Evolutionary conservation across 2,329 filamentous ascomycete genomes (phyloP).

Genomic region (Elsinoe fawcettii): DNA sequence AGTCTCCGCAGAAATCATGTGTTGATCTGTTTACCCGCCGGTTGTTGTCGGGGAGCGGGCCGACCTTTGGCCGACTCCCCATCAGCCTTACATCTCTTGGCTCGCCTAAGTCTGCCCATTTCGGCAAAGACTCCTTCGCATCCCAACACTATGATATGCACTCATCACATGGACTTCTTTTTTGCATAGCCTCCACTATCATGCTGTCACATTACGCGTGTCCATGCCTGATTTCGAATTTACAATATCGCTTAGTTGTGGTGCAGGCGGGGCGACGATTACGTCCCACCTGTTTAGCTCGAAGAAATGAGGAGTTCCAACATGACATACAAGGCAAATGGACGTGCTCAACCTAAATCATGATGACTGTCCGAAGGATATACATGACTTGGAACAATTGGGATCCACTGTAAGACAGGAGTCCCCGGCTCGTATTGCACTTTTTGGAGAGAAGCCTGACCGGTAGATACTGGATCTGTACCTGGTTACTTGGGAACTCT

Average conservation of each 20-base stretch:
- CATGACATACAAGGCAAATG: neutral
- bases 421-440: neutral
- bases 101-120: conserved; percentile 1
- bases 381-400: neutral
- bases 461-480: neutral
- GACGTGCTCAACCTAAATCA: neutral
- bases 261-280: neutral
- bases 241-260: neutral
- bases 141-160: neutral
- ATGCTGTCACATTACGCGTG: neutral
- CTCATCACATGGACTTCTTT: neutral
- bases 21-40: conserved; percentile 14
- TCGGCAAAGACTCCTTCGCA: neutral
- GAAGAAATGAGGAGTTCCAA: neutral
- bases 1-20: neutral
- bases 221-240: conserved; percentile 1
- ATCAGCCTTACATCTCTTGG: neutral
- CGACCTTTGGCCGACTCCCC: neutral
- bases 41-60: neutral
- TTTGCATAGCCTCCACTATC: neutral
- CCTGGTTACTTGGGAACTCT: conserved; percentile 1
- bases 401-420: neutral
- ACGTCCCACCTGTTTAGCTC: neutral
- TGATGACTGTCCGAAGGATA: neutral
- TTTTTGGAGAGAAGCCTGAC: neutral